A percentile compares a stretch with the other conserved stretches of the same genome.
These are phyloP conservation scores for Gonapodya prolifera DNA, from an alignment of 192 early-diverging fungal genomes.

Conservation along the genomic window DNA sequence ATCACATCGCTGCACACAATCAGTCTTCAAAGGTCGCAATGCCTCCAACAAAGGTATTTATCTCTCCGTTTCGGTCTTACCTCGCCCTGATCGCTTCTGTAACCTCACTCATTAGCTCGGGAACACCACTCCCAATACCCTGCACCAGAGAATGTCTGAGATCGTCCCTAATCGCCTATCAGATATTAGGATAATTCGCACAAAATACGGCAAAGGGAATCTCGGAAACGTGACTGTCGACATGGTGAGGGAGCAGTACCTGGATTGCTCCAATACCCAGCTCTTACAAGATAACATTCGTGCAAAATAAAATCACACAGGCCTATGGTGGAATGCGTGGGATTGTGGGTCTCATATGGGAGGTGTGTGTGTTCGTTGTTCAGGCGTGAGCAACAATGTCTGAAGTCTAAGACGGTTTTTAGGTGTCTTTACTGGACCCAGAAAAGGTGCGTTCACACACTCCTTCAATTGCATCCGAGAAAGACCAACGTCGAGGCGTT, in stretches of 20 bases:
- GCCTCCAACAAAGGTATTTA: too few species aligned
- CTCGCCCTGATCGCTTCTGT: too few species aligned
- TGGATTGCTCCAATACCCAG: conserved; percentile 2
- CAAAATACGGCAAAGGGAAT: conserved; percentile 77
- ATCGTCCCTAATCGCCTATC: conserved; percentile 89
- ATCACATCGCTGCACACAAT: too few species aligned
- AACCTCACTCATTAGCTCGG: too few species aligned
- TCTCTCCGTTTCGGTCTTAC: too few species aligned
- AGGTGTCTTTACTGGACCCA: conserved; percentile 91
- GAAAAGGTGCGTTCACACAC: conserved; percentile 48
- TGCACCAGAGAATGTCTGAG: conserved; percentile 88
- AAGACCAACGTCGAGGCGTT: neutral
- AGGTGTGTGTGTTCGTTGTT: conserved; percentile 97
- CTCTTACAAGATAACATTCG: neutral
- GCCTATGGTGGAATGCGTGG: conserved; percentile 97
- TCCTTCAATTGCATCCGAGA: neutral
- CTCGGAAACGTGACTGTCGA: conserved; percentile 94
- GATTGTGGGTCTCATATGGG: conserved; percentile 97
- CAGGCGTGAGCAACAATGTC: too few species aligned
- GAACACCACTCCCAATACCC: conserved; percentile 53
- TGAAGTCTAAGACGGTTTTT: too few species aligned
- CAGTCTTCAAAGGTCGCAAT: too few species aligned
- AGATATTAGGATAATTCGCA: conserved; percentile 86
- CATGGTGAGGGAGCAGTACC: conserved; percentile 47
- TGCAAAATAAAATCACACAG: neutral